A percentile compares a stretch with the other conserved stretches of the same genome.
Evolutionary conservation across 345 rosid genomes (phyloP).

Genomic region (Gossypium turneri): DNA sequence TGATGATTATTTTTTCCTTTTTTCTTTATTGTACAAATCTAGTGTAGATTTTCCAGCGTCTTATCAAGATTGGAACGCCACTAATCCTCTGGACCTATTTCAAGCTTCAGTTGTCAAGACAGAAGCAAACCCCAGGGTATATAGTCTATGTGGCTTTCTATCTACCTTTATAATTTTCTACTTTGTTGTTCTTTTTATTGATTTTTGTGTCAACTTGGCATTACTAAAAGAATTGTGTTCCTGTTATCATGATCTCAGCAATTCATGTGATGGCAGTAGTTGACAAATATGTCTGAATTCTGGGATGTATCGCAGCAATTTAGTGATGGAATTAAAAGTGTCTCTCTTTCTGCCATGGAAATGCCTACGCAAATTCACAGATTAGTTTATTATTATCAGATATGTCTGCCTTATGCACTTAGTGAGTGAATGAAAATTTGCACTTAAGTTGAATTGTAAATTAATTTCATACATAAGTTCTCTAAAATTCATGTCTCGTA

Average conservation of each 20-base stretch:
- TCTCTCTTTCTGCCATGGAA: not conserved
- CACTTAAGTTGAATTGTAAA: not conserved
- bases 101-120: slow-evolving; percentile 56
- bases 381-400: not conserved
- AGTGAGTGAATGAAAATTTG: not conserved
- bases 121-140: slow-evolving; percentile 88
- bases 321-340: not conserved
- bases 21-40: slow-evolving; percentile 32
- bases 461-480: not conserved
- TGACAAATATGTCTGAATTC: slow-evolving; percentile 1
- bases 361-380: not conserved
- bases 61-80: slow-evolving; percentile 66
- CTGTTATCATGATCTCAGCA: not conserved
- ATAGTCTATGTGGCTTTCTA: slow-evolving; percentile 5
- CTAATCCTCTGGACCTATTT: slow-evolving; percentile 78
- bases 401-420: not conserved
- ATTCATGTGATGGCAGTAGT: not conserved
- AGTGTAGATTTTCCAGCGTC: slow-evolving; percentile 90
- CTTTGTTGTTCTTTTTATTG: not conserved
- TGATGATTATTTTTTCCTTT: not conserved
- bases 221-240: not conserved
- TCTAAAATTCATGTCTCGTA: not conserved
- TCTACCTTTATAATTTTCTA: not conserved
- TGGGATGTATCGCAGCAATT: not conserved
- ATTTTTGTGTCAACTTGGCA: not conserved